Percentiles rank a stretch among this genome's conserved stretches.
Conservation (phyloP, 2,329 filamentous ascomycete species). For the Neofusicoccum sp. region DNA sequence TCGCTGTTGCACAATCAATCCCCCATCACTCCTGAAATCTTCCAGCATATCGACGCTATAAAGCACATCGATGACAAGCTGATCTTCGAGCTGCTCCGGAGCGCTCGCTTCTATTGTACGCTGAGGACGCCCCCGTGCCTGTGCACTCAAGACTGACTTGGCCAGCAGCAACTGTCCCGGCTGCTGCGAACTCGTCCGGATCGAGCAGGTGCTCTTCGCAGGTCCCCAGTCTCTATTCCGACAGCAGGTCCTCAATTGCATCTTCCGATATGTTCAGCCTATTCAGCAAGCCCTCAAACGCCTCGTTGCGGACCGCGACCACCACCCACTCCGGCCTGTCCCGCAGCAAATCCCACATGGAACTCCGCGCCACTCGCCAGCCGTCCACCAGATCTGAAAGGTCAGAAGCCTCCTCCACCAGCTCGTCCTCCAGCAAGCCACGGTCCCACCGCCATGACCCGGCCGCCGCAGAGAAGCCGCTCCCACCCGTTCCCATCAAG, state of each 20-base stretch:
- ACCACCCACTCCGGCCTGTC: background rate
- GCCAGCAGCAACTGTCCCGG: background rate
- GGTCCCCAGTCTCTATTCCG: conserved; percentile 9
- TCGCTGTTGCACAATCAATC: conserved; percentile 5
- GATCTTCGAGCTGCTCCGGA: conserved; percentile 40
- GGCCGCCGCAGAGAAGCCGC: conserved; percentile 3
- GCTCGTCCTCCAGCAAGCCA: background rate
- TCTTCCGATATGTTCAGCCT: conserved; percentile 16
- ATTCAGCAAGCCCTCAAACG: conserved; percentile 7
- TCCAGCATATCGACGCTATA: conserved; percentile 43
- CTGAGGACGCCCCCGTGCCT: conserved; percentile 3
- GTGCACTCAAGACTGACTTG: background rate
- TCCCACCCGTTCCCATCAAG: conserved; percentile 13
- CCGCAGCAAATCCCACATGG: conserved; percentile 16
- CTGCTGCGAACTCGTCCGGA: background rate
- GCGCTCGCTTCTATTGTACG: conserved; percentile 42
- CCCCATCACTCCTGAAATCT: conserved; percentile 37
- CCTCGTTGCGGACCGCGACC: background rate
- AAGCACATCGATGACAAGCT: conserved; percentile 45
- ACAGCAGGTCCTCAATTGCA: background rate
- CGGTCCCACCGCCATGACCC: conserved; percentile 15
- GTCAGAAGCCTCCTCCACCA: background rate
- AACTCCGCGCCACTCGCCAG: background rate
- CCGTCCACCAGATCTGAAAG: conserved; percentile 13
- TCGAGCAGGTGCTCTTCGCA: background rate